phyloP scores from a whole-genome alignment of 2,329 filamentous ascomycete genomes.

The Fusarium kyushuense region DNA sequence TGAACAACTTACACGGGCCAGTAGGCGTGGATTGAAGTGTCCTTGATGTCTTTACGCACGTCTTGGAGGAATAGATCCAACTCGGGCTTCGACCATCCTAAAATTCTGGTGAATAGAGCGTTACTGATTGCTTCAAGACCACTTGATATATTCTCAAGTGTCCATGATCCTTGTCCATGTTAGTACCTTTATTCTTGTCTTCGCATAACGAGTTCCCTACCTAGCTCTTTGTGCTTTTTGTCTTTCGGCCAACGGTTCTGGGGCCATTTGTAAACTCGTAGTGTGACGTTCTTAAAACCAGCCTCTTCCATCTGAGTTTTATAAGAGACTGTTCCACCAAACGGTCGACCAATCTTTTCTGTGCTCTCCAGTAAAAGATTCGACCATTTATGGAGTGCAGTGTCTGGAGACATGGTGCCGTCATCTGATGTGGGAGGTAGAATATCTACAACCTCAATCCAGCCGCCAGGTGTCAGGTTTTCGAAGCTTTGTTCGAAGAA shows the following conservation, averaged over 20 bases:
- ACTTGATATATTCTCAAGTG: slow-evolving; percentile 33
- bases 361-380: slow-evolving; percentile 45
- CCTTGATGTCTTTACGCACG: slow-evolving; percentile 44
- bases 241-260: slow-evolving; percentile 63
- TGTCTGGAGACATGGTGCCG: slow-evolving; percentile 24
- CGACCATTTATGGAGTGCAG: slow-evolving; percentile 38
- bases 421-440: slow-evolving; percentile 18
- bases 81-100: slow-evolving; percentile 46
- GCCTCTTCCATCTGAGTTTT: slow-evolving; percentile 56
- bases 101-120: slow-evolving; percentile 45
- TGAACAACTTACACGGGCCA: slow-evolving; percentile 39
- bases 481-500: slow-evolving; percentile 40
- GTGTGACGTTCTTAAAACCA: slow-evolving; percentile 63
- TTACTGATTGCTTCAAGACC: slow-evolving; percentile 45
- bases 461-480: slow-evolving; percentile 41
- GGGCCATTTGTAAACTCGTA: slow-evolving; percentile 61
- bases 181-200: fast-evolving
- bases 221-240: slow-evolving; percentile 62
- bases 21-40: slow-evolving; percentile 48
- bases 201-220: slow-evolving; percentile 31
- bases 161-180: slow-evolving; percentile 19
- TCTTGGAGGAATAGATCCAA: slow-evolving; percentile 42
- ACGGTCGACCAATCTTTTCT: slow-evolving; percentile 45
- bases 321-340: slow-evolving; percentile 36
- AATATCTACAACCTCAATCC: slow-evolving; percentile 43